Evolutionary conservation across 192 early-diverging fungal species (phyloP).

Genomic region (Diversispora eburnea): DNA sequence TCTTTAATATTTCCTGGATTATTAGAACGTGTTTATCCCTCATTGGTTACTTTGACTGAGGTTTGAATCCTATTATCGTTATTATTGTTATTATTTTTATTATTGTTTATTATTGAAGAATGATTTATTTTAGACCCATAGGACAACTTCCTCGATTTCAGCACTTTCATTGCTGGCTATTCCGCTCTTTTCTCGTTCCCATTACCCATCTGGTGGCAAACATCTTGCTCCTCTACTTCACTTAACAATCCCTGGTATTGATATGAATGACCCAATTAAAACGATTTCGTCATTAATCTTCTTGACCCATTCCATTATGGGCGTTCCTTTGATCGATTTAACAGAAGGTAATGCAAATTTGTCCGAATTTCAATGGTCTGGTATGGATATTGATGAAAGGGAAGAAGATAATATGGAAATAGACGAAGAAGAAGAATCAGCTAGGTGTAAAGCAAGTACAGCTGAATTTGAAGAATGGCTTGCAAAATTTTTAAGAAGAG

Average conservation of each 20-base stretch:
- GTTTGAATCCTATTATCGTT: slow-evolving; percentile 35
- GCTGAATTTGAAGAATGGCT: slow-evolving; percentile 87
- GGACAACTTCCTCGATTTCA: slow-evolving; percentile 80
- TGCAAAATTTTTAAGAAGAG: slow-evolving; percentile 72
- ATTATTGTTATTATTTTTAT: slow-evolving; percentile 13
- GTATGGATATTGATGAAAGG: slow-evolving; percentile 45
- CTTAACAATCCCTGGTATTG: slow-evolving; percentile 83
- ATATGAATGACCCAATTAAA: slow-evolving; percentile 89
- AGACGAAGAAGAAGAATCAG: slow-evolving; percentile 66
- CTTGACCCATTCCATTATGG: slow-evolving; percentile 59
- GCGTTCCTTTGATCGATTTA: slow-evolving; percentile 64
- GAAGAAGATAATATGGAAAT: slow-evolving; percentile 40
- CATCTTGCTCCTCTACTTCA: slow-evolving; percentile 75
- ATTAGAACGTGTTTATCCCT: slow-evolving; percentile 81
- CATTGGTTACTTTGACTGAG: slow-evolving; percentile 79
- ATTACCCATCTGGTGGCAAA: slow-evolving; percentile 83
- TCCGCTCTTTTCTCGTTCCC: slow-evolving; percentile 66
- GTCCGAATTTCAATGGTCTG: slow-evolving; percentile 39
- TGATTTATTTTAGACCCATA: slow-evolving; percentile 61
- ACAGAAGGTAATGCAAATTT: slow-evolving; percentile 39
- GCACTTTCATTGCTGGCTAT: slow-evolving; percentile 66
- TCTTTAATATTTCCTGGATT: slow-evolving; percentile 74
- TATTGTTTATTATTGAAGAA: not conserved
- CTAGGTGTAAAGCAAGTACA: slow-evolving; percentile 64
- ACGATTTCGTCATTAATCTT: slow-evolving; percentile 69